Evolutionary conservation across 345 rosid species (phyloP), one percentile per base, ranked within the genome.

Genomic region (Iberis pinnata): DNA sequence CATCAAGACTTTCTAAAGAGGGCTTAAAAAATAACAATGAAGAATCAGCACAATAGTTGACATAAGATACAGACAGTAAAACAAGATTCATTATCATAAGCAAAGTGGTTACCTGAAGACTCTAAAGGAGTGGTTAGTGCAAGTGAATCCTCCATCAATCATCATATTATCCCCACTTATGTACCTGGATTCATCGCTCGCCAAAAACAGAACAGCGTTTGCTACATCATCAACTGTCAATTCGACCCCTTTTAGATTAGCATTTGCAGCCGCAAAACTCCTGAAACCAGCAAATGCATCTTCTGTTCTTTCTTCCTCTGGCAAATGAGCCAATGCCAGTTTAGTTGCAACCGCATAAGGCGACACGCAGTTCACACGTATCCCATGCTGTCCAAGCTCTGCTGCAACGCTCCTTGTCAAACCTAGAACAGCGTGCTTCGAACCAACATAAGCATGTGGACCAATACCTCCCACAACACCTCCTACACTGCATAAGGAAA

Each of bases 311-410:
- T 87, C 83, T 0, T 79, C 95, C 69, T 75, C 84, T 0, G 66
- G 96, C 65, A 87, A 67, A 77, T 84, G 86, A 71, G 92, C 82
- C 62, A 87, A 10, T 0, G 96, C 72, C 58, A 90, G 73, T 24
- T 70, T 64, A 0, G 96, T 90, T 1, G 70, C 52, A 22, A 84
- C 81, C 1, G 68, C 80, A n/a, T 87, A 90, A 48, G 98, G 96
- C 3, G 98, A 90, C 50, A 90, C 86, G 12, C 96, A 90, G 78
- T 90, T 90, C 44, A 90, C 89, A 0, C 96, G 88, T 50, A 90
- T 90, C 62, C 96, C 95, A 10, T 90, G 66, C 53, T 79, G 77
- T 53, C 98, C 98, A 11, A 90, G 75, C 77, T 90, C 98, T 0
- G 96, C 96, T 9, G 96, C 96, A 11, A 90, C 95, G 39, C 55